Base-by-base conservation (phyloP, 441 rosid genomes). In the Lepidium campestre region DNA sequence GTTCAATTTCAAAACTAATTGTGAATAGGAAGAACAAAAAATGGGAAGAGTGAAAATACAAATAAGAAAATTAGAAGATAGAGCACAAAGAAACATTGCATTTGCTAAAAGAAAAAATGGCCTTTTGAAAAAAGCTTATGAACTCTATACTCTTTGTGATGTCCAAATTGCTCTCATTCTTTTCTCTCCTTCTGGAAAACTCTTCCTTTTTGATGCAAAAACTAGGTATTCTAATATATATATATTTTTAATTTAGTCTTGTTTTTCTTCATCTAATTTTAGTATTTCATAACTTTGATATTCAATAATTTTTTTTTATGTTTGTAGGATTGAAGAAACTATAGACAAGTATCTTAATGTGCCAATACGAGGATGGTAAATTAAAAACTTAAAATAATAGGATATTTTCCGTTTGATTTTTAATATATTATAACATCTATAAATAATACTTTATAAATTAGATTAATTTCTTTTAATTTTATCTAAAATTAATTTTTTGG, bases 1-100 rank as follows among this genome's bases (percentile, higher is more conserved):
- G 2, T 56, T 55, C n/a, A 68, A 42, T 6, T 18, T 36, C 25
- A 56, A 17, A 12, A n/a, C 1, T 2, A 29, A 36, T 49, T 22
- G 55, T 46, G 59, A 22, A 25, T n/a, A 62, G n/a, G 18, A 31
- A 32, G 18, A 49, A 12, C 13, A 44, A 45, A 55, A 65, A 61
- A 85, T 82, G 89, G 89, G 87, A 20, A 85, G 87, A 68, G 57
- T 63, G n/a, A 82, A 73, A 36, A 18, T 79, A 55, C 55, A 68
- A 44, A 62, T 81, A 10, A 76, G 47, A 59, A 76, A 57, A 57
- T 76, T 82, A 1, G 82, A 73, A 25, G 64, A 78, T 35, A 67
- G 11, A 58, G 60, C 60, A 5, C 73, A 68, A 17, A 76, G 83
- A 65, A 76, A 78, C 37, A 73, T 85, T 37, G 65, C 79, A 20